Conservation (phyloP, 1,139 yeast genomes). For the Entelexis paramagnoliae region DNA sequence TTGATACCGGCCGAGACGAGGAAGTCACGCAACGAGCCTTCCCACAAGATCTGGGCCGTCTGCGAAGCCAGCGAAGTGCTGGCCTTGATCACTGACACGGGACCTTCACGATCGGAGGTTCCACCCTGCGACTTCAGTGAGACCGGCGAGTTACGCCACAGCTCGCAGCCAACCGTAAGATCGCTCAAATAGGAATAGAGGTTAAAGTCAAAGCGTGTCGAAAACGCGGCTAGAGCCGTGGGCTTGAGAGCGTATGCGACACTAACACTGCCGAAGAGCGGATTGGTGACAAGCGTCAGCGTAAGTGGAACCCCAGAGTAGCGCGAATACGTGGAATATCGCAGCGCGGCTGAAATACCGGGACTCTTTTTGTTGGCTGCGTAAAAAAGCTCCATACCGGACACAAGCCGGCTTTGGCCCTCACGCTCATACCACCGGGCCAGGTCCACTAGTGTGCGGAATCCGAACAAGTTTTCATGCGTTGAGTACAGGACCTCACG, state of each 20-base stretch:
- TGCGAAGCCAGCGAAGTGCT: constrained; percentile 60
- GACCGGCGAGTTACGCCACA: constrained; percentile 43
- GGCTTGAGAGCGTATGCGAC: constrained; percentile 84
- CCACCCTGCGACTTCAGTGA: constrained; percentile 15
- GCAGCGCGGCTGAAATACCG: constrained; percentile 61
- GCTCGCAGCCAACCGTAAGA: constrained; percentile 73
- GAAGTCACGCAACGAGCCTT: constrained; percentile 74
- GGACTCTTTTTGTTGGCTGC: constrained; percentile 69
- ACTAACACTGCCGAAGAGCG: constrained; percentile 80
- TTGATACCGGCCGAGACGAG: constrained; percentile 67
- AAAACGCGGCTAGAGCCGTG: constrained; percentile 62
- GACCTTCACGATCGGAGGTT: constrained; percentile 15
- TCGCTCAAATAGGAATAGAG: constrained; percentile 84
- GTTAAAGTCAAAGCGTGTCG: constrained; percentile 82
- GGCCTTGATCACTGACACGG: constrained; percentile 48
- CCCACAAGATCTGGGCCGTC: constrained; percentile 66
- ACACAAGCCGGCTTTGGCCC: constrained; percentile 43
- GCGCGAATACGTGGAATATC: constrained; percentile 80
- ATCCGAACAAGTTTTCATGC: constrained; percentile 77
- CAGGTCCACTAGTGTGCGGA: constrained; percentile 66
- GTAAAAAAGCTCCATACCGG: constrained; percentile 86
- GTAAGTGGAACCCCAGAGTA: constrained; percentile 83
- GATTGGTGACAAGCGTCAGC: constrained; percentile 78
- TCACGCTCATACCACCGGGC: constrained; percentile 30
- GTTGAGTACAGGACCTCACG: constrained; percentile 80